Evolutionary conservation across 192 early-diverging fungal genomes (phyloP).

Genomic region (Thamnidium elegans): DNA sequence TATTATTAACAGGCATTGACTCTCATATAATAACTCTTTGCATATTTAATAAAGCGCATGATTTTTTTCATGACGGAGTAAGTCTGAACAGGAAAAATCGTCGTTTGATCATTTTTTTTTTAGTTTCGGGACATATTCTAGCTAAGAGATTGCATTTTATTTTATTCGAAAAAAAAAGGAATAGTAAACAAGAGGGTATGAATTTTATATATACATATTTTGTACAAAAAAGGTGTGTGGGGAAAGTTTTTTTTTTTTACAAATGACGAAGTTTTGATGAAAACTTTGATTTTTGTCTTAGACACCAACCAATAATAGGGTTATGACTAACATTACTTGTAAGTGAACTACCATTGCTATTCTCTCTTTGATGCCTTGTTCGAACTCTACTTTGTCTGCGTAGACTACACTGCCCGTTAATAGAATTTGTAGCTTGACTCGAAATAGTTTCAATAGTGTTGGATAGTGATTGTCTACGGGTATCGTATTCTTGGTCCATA

Average conservation of each 20-base stretch:
- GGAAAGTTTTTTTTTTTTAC: background rate
- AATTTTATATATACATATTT: background rate
- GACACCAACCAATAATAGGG: background rate
- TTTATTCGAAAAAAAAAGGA: background rate
- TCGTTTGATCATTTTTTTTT: too few relatives aligned
- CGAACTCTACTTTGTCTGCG: background rate
- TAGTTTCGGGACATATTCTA: too few relatives aligned
- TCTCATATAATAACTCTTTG: too few relatives aligned
- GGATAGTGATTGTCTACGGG: slow-evolving; percentile 1
- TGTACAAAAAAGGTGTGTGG: background rate
- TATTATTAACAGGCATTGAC: too few relatives aligned
- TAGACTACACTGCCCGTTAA: background rate
- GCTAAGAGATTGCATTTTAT: background rate
- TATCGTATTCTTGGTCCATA: background rate
- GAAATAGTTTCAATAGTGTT: slow-evolving; percentile 1
- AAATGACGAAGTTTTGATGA: slow-evolving; percentile 15
- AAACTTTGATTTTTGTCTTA: slow-evolving; percentile 8
- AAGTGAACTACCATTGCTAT: too few relatives aligned
- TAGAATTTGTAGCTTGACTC: background rate
- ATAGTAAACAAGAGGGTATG: background rate
- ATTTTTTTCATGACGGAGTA: too few relatives aligned
- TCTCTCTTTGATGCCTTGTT: background rate
- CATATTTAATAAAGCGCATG: too few relatives aligned
- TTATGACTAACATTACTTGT: background rate
- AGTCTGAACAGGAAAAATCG: too few relatives aligned